phyloP scores from a whole-genome alignment of 2,329 filamentous ascomycete genomes.

The Venturia oleaginea region DNA sequence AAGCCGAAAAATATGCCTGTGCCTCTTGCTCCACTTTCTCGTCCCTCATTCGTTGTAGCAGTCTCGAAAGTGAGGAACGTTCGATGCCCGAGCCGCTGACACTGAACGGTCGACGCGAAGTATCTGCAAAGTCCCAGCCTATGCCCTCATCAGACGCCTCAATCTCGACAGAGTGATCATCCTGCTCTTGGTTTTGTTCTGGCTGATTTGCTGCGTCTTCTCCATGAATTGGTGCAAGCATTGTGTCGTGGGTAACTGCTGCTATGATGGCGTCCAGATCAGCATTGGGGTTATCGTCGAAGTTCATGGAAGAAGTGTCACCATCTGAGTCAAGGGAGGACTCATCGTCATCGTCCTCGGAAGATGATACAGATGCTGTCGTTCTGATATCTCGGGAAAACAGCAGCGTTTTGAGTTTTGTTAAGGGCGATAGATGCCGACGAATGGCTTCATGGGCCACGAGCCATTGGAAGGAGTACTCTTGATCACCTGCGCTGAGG shows the following conservation, averaged over 20 bases:
- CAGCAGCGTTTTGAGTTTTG: background rate
- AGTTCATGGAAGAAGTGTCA: background rate
- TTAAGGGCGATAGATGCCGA: background rate
- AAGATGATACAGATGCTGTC: background rate
- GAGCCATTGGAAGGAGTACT: background rate
- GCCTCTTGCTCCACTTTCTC: background rate
- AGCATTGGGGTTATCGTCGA: background rate
- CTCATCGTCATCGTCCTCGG: background rate
- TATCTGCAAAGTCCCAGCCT: background rate
- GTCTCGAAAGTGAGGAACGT: background rate
- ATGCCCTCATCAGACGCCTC: background rate
- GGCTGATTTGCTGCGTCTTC: background rate
- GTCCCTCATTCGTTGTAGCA: background rate
- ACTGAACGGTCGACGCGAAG: background rate
- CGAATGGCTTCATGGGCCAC: background rate
- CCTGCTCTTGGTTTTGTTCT: background rate
- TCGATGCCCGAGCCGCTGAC: background rate
- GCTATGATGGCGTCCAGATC: background rate
- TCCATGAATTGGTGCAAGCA: background rate
- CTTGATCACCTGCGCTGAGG: background rate
- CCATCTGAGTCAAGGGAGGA: background rate
- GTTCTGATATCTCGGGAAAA: conserved; percentile 4
- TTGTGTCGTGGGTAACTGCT: background rate
- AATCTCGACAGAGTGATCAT: background rate
- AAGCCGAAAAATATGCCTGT: background rate